Percentiles rank a stretch among this genome's conserved stretches.
Evolutionary conservation across 345 rosid genomes (phyloP).

Genomic region (Salix caprea): DNA sequence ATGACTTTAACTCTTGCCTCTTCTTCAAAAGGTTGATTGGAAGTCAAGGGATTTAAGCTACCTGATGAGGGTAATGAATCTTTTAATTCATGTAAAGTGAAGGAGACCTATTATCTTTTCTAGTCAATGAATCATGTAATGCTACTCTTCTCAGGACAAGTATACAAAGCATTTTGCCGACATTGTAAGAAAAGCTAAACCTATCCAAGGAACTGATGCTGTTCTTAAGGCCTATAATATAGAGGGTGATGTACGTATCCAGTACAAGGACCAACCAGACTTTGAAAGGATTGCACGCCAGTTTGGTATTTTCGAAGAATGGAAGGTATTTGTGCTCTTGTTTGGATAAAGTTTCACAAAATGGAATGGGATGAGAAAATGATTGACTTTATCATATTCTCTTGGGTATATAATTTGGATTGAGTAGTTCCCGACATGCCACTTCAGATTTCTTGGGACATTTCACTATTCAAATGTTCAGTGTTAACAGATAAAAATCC

Average conservation of each 20-base stretch:
- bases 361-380: not conserved
- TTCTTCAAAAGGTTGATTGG: constrained; percentile 74
- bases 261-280: constrained; percentile 63
- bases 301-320: constrained; percentile 90
- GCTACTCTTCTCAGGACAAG: constrained; percentile 52
- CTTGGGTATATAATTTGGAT: not conserved
- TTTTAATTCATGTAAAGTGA: constrained; percentile 1
- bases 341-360: not conserved
- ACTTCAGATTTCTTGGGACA: not conserved
- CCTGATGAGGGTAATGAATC: constrained; percentile 61
- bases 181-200: constrained; percentile 63
- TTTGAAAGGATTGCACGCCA: constrained; percentile 73
- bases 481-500: not conserved
- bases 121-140: constrained; percentile 14
- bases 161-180: constrained; percentile 55
- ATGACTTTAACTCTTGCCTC: constrained; percentile 9
- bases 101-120: constrained; percentile 1
- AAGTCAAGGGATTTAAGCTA: constrained; percentile 80
- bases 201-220: constrained; percentile 62
- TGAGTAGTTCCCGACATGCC: not conserved
- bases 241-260: constrained; percentile 66
- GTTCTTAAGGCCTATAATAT: constrained; percentile 58
- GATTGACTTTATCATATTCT: not conserved
- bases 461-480: not conserved
- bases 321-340: constrained; percentile 61